These are phyloP conservation scores for Akanthomyces lecanii DNA, from an alignment of 2,329 filamentous ascomycete species.

Conservation along the genomic window DNA sequence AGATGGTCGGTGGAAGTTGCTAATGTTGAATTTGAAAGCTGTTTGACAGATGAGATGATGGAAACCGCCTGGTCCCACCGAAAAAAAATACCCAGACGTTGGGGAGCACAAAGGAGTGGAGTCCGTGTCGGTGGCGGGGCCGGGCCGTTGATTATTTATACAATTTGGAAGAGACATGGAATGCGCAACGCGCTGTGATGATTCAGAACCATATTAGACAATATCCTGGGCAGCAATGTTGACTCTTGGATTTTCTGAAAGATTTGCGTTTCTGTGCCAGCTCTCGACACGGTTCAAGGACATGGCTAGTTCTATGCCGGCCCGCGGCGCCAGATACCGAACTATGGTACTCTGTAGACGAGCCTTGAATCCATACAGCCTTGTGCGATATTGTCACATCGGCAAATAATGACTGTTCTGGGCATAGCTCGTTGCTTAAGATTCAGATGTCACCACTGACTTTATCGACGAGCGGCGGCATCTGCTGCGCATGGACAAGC, in stretches of 20 bases:
- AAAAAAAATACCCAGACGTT: not conserved
- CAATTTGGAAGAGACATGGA: not conserved
- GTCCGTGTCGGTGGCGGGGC: not conserved
- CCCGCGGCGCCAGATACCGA: no score
- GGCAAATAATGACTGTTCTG: no score
- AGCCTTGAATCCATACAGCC: no score
- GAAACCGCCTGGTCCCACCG: not conserved
- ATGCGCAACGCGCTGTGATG: slow-evolving; percentile 1
- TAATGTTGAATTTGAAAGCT: not conserved
- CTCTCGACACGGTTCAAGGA: no score
- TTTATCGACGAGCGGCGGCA: no score
- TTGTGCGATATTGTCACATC: no score
- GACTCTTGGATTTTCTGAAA: not conserved
- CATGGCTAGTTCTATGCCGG: no score
- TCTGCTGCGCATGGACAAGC: no score
- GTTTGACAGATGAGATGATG: slow-evolving; percentile 2
- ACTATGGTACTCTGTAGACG: no score
- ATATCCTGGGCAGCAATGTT: not conserved
- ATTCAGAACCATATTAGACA: not conserved
- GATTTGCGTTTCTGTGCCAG: no score
- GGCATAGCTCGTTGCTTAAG: no score
- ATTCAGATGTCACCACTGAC: no score
- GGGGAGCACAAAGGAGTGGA: slow-evolving; percentile 1
- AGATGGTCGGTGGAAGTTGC: not conserved
- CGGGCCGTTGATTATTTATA: not conserved